A percentile compares a stretch with the other conserved stretches of the same genome.
phyloP scores from a whole-genome alignment of 441 rosid genomes.

The Biscutella laevigata region DNA sequence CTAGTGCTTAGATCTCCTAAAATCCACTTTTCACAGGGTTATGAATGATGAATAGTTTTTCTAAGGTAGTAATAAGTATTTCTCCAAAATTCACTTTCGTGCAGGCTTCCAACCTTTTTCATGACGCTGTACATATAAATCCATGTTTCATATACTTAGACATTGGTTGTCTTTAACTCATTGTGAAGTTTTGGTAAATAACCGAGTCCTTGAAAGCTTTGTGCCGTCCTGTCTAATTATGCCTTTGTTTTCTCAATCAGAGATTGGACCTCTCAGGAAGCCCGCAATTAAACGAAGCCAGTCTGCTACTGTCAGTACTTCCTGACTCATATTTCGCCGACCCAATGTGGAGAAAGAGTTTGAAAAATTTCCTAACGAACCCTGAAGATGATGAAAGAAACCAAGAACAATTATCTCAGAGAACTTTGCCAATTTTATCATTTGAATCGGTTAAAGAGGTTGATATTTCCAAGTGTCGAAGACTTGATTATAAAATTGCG shows the following conservation, averaged over 20 bases:
- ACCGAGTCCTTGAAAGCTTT: constrained; percentile 5
- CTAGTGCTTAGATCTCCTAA: not conserved
- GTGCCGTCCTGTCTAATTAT: constrained; percentile 2
- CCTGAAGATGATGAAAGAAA: constrained; percentile 28
- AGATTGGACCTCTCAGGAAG: constrained; percentile 60
- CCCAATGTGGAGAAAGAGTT: constrained; percentile 25
- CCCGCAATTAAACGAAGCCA: constrained; percentile 46
- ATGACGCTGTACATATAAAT: not conserved
- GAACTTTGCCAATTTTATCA: constrained; percentile 29
- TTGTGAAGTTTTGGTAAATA: not conserved
- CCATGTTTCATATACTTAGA: not conserved
- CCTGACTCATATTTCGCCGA: constrained; percentile 28
- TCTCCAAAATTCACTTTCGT: not conserved
- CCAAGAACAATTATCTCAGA: constrained; percentile 20
- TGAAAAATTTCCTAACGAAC: constrained; percentile 23
- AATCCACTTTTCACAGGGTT: not conserved
- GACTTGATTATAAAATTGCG: constrained; percentile 42
- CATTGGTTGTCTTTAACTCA: not conserved
- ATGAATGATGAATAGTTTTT: not conserved
- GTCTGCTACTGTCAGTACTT: constrained; percentile 47
- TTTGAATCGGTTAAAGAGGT: constrained; percentile 51
- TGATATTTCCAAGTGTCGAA: constrained; percentile 62
- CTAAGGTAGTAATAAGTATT: not conserved
- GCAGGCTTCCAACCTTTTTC: not conserved
- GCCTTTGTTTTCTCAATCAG: constrained; percentile 34